Conservation (phyloP, 768 basidiomycete species). For the Calocybe cyanea region DNA sequence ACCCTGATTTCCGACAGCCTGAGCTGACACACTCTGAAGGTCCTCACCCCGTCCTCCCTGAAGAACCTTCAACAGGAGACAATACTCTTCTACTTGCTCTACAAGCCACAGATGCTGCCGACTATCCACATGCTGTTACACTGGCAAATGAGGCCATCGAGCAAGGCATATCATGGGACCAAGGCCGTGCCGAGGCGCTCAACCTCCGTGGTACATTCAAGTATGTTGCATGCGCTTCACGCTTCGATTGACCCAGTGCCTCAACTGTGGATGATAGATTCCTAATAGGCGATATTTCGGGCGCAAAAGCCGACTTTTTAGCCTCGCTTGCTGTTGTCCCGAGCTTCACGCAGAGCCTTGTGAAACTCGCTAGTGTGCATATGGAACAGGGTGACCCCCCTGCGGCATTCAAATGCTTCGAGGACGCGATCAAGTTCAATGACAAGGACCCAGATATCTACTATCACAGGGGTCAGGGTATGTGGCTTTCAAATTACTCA, state of each 20-base stretch:
- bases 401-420: conserved; percentile 88
- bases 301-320: conserved; percentile 81
- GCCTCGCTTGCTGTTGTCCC: conserved; percentile 68
- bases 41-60: conserved; percentile 67
- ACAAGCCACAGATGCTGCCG: conserved; percentile 77
- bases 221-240: conserved; percentile 36
- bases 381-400: conserved; percentile 90
- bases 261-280: conserved; percentile 48
- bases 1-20: not conserved
- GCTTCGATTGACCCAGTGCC: no score
- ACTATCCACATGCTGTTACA: conserved; percentile 78
- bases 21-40: conserved; percentile 34
- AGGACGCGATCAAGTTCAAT: conserved; percentile 80
- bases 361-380: conserved; percentile 95
- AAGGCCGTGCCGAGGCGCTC: conserved; percentile 79
- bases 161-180: conserved; percentile 77
- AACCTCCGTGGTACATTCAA: conserved; percentile 97
- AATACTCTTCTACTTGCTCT: conserved; percentile 76
- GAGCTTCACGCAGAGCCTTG: conserved; percentile 79
- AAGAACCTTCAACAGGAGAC: conserved; percentile 75
- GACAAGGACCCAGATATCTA: conserved; percentile 90
- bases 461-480: conserved; percentile 97
- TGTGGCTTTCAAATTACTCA: conserved; percentile 12
- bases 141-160: conserved; percentile 82
- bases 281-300: conserved; percentile 77